Evolutionary conservation across 768 basidiomycete species (phyloP).

Genomic region (Agrocybe praecox): DNA sequence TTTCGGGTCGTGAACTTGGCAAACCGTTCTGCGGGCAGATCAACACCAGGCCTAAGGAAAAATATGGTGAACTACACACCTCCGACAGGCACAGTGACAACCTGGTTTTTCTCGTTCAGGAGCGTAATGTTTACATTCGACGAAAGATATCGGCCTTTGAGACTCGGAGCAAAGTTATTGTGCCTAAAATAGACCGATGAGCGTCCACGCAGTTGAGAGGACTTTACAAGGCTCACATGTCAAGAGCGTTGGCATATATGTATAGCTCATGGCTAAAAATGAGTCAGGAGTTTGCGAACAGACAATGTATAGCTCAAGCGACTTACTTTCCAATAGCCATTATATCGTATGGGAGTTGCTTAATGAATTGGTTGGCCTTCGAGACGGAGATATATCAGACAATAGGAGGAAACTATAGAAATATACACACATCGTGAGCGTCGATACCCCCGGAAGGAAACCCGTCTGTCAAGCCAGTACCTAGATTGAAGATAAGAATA

Average conservation of each 20-base stretch:
- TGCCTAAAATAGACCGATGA: conserved; percentile 38
- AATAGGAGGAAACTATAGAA: neutral
- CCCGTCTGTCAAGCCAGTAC: conserved; percentile 80
- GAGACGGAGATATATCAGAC: neutral
- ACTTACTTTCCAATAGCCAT: conserved; percentile 84
- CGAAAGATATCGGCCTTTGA: conserved; percentile 76
- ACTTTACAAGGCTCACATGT: conserved; percentile 50
- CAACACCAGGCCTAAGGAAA: neutral
- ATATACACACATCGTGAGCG: conserved; percentile 60
- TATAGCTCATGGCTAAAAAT: conserved; percentile 78
- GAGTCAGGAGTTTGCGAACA: too few species aligned
- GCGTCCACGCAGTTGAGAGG: too few species aligned
- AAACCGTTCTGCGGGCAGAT: conserved; percentile 47
- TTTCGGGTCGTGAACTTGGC: conserved; percentile 74
- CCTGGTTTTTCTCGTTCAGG: conserved; percentile 39
- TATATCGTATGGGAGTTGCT: conserved; percentile 76
- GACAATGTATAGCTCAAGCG: too few species aligned
- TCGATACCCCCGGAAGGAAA: conserved; percentile 71
- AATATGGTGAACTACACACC: conserved; percentile 21
- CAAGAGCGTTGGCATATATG: conserved; percentile 62
- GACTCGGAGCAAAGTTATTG: conserved; percentile 64
- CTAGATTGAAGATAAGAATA: conserved; percentile 29
- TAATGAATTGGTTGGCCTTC: conserved; percentile 76
- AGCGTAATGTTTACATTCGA: conserved; percentile 88
- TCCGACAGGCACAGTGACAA: conserved; percentile 39